Conservation (phyloP, 768 basidiomycete species). For the Suillus occidentalis region DNA sequence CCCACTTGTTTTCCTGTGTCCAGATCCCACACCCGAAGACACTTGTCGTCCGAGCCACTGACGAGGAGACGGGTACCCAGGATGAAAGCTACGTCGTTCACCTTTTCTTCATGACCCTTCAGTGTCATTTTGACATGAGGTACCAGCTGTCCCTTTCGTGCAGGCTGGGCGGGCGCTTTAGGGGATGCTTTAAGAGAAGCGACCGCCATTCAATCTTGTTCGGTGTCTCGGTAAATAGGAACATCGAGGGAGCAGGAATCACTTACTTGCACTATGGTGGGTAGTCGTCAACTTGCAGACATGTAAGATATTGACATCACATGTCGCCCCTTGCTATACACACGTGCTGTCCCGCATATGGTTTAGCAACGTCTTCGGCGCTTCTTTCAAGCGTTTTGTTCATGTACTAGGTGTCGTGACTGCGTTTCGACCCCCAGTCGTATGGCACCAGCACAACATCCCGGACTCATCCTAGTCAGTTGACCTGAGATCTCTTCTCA, state of each 20-base stretch:
- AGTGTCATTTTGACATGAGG: not conserved
- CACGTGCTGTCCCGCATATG: not conserved
- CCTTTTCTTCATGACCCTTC: not conserved
- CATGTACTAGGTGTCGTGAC: not conserved
- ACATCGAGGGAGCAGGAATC: not conserved
- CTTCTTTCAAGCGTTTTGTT: too few relatives aligned
- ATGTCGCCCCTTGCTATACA: not conserved
- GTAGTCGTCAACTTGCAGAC: not conserved
- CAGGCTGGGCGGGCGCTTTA: conserved; percentile 3
- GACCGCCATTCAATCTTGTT: not conserved
- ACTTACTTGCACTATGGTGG: not conserved
- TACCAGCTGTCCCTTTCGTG: conserved; percentile 5
- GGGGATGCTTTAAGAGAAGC: not conserved
- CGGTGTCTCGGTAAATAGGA: not conserved
- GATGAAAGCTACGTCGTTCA: not conserved
- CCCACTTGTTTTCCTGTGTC: not conserved
- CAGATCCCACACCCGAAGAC: not conserved
- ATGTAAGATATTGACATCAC: not conserved
- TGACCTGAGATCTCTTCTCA: too few relatives aligned
- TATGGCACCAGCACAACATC: too few relatives aligned
- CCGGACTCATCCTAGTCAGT: too few relatives aligned
- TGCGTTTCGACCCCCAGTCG: not conserved
- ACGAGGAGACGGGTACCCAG: not conserved
- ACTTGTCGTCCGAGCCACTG: not conserved
- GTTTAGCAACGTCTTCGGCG: not conserved